A percentile compares a stretch with the other conserved stretches of the same genome.
Conservation (phyloP, 2,329 filamentous ascomycete species). For the Colletotrichum godetiae region DNA sequence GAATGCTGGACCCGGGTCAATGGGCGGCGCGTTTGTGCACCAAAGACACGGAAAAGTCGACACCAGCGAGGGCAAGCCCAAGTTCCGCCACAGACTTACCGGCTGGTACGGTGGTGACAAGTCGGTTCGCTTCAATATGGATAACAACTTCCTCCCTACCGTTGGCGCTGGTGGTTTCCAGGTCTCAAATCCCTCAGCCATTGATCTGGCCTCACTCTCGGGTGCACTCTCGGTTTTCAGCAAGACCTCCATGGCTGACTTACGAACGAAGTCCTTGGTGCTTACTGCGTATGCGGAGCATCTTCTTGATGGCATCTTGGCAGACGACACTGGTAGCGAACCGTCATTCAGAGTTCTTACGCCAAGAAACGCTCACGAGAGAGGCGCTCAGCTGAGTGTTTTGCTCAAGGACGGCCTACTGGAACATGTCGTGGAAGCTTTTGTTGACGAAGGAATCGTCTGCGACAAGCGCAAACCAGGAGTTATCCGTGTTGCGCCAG, state of each 20-base stretch:
- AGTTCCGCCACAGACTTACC: constrained; percentile 70
- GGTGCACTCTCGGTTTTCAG: constrained; percentile 81
- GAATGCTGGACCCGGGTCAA: constrained; percentile 79
- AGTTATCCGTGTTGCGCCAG: constrained; percentile 85
- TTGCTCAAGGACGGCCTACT: constrained; percentile 75
- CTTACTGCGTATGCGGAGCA: constrained; percentile 83
- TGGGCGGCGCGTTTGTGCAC: constrained; percentile 80
- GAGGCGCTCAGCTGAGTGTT: constrained; percentile 85
- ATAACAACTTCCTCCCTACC: constrained; percentile 77
- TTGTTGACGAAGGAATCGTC: constrained; percentile 78
- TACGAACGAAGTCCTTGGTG: constrained; percentile 77
- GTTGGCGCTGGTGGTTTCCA: constrained; percentile 80
- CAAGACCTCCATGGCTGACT: constrained; percentile 73
- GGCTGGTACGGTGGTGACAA: constrained; percentile 86
- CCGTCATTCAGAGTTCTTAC: constrained; percentile 74
- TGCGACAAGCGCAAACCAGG: constrained; percentile 88
- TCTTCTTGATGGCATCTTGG: constrained; percentile 63
- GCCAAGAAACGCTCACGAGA: constrained; percentile 72
- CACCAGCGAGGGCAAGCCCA: constrained; percentile 52
- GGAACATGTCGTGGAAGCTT: constrained; percentile 71
- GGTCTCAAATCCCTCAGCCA: constrained; percentile 78
- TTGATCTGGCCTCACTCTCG: constrained; percentile 81
- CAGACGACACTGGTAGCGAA: constrained; percentile 42
- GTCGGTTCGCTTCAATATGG: constrained; percentile 76
- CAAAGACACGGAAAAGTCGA: constrained; percentile 70